phyloP scores from a whole-genome alignment of 192 early-diverging fungal genomes.

The Chytriomyces sp. region DNA sequence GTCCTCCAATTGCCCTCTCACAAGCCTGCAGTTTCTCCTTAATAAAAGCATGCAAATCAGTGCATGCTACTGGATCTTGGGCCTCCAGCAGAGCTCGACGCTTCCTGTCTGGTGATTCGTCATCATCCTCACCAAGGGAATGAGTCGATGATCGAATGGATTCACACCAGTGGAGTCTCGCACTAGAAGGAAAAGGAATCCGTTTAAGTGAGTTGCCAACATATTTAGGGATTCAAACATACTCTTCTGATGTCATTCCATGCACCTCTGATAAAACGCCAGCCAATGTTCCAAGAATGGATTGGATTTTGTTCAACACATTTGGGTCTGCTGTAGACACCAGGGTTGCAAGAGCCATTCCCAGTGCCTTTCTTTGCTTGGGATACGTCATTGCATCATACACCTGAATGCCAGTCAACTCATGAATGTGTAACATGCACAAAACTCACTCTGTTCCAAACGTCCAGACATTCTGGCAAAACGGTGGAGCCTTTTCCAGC shows the following conservation, averaged over 20 bases:
- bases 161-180: slow-evolving; percentile 39
- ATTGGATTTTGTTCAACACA: slow-evolving; percentile 50
- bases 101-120: slow-evolving; percentile 41
- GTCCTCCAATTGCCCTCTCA: slow-evolving; percentile 54
- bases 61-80: slow-evolving; percentile 61
- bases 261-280: slow-evolving; percentile 66
- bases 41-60: slow-evolving; percentile 51
- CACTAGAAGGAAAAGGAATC: not conserved
- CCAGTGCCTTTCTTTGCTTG: slow-evolving; percentile 66
- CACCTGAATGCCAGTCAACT: slow-evolving; percentile 37
- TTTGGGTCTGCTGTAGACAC: slow-evolving; percentile 52
- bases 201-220: slow-evolving; percentile 5
- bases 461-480: slow-evolving; percentile 71
- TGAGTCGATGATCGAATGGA: slow-evolving; percentile 59
- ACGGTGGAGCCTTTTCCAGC: slow-evolving; percentile 53
- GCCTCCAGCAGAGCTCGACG: slow-evolving; percentile 46
- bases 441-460: not conserved
- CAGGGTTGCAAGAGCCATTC: slow-evolving; percentile 60
- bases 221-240: not conserved
- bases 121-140: slow-evolving; percentile 54
- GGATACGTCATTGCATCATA: slow-evolving; percentile 76
- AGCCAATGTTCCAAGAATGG: slow-evolving; percentile 60
- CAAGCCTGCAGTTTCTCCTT: slow-evolving; percentile 52
- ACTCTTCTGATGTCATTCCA: slow-evolving; percentile 64
- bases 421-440: not conserved